A percentile compares a stretch with the other conserved stretches of the same genome.
phyloP scores from a whole-genome alignment of 306 rosid species.

The Vachellia collinsii region DNA sequence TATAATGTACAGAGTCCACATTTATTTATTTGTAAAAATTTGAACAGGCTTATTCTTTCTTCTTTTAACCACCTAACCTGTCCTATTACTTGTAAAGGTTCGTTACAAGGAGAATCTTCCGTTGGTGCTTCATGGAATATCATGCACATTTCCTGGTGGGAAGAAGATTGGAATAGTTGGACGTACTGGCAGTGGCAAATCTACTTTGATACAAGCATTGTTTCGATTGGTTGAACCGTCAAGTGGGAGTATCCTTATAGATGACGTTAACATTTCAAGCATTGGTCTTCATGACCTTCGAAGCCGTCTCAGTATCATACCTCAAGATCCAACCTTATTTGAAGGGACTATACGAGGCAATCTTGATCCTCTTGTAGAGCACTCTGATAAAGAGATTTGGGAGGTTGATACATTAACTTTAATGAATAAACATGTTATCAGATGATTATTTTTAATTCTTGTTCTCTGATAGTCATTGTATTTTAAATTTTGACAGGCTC shows the following conservation, averaged over 20 bases:
- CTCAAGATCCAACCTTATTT: constrained; percentile 97
- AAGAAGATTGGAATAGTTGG: constrained; percentile 97
- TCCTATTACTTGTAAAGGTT: constrained; percentile 53
- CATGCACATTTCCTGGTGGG: constrained; percentile 90
- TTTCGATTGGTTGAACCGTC: constrained; percentile 90
- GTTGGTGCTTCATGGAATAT: constrained; percentile 81
- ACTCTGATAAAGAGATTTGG: constrained; percentile 90
- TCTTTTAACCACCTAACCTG: not conserved
- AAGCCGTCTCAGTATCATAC: constrained; percentile 91
- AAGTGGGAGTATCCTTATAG: constrained; percentile 77
- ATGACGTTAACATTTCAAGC: constrained; percentile 72
- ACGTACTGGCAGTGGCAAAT: constrained; percentile 98
- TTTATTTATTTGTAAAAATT: not conserved
- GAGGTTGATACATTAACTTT: constrained; percentile 57
- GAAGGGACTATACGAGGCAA: constrained; percentile 93
- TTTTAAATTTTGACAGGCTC: constrained; percentile 60
- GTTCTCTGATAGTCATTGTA: constrained; percentile 27
- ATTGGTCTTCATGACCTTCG: constrained; percentile 98
- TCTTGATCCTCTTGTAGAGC: constrained; percentile 98
- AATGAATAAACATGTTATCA: constrained; percentile 4
- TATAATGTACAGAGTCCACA: not conserved
- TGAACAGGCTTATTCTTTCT: not conserved
- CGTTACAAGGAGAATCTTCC: constrained; percentile 99
- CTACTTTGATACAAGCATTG: constrained; percentile 94
- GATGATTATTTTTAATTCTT: not conserved